Evolutionary conservation across 1,284 basidiomycete species (phyloP).

Genomic region (Cryptococcus deneoformans): DNA sequence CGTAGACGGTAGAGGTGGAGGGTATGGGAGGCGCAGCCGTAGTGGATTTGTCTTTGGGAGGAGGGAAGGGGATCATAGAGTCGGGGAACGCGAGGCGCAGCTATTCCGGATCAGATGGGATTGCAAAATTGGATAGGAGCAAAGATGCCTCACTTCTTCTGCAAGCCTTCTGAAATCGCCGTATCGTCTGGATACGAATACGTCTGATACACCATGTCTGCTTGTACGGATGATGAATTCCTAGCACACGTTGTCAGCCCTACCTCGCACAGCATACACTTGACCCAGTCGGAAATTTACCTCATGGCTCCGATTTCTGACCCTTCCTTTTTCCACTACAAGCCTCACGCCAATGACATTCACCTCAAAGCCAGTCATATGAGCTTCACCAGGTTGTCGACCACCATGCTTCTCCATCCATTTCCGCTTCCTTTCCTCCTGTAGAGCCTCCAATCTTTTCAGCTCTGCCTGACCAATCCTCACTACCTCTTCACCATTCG

Average conservation of each 20-base stretch:
- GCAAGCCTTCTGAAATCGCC: constrained; percentile 89
- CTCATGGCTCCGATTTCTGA: constrained; percentile 80
- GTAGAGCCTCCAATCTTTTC: constrained; percentile 66
- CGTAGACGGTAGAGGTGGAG: constrained; percentile 24
- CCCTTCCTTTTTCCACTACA: constrained; percentile 73
- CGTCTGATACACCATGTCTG: constrained; percentile 65
- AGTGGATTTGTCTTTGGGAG: constrained; percentile 78
- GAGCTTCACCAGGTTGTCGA: background rate
- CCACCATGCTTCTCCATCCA: constrained; percentile 51
- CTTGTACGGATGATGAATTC: constrained; percentile 94
- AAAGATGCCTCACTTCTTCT: constrained; percentile 60
- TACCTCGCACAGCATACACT: background rate
- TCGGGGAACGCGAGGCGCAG: constrained; percentile 79
- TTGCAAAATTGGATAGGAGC: constrained; percentile 6
- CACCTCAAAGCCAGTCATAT: constrained; percentile 62
- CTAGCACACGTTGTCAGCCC: constrained; percentile 48
- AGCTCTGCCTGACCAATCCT: constrained; percentile 77
- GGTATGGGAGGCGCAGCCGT: constrained; percentile 48
- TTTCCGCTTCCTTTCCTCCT: constrained; percentile 54
- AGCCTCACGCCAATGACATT: constrained; percentile 83
- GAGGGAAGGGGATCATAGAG: constrained; percentile 71
- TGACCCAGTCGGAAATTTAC: constrained; percentile 49
- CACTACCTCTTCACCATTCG: constrained; percentile 80
- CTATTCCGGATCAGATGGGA: constrained; percentile 49
- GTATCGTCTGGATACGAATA: constrained; percentile 88